phyloP scores from a whole-genome alignment of 768 basidiomycete genomes.

The Coprinopsis cinerea region DNA sequence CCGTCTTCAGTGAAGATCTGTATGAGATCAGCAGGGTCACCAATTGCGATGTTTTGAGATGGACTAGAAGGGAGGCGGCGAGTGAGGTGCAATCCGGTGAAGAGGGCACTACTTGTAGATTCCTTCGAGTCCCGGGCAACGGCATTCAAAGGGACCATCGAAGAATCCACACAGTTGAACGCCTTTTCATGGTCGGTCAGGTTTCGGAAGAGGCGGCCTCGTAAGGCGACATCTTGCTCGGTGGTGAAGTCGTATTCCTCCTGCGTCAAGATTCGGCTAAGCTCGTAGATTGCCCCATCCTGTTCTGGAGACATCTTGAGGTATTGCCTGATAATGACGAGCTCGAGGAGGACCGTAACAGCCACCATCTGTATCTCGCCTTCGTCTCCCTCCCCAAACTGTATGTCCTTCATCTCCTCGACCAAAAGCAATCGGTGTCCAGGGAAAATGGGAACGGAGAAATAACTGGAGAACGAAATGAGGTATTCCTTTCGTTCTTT shows the following conservation, averaged over 20 bases:
- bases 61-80: too few species aligned
- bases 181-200: background rate
- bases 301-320: background rate
- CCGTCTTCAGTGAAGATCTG: too few species aligned
- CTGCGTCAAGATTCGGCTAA: background rate
- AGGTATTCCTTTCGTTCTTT: background rate
- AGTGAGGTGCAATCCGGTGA: too few species aligned
- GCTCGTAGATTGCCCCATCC: background rate
- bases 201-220: background rate
- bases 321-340: background rate
- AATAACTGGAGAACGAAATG: background rate
- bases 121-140: too few species aligned
- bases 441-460: background rate
- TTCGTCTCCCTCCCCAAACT: background rate
- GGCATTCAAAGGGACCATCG: too few species aligned
- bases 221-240: background rate
- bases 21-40: too few species aligned
- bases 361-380: background rate
- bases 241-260: background rate
- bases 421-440: background rate
- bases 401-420: background rate
- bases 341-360: background rate
- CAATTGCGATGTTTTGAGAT: too few species aligned
- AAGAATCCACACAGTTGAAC: conserved; percentile 34
- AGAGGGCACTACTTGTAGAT: too few species aligned